Evolutionary conservation across 768 basidiomycete species (phyloP), one percentile per base, ranked within the genome.

Genomic region (Dendrothele bispora): DNA sequence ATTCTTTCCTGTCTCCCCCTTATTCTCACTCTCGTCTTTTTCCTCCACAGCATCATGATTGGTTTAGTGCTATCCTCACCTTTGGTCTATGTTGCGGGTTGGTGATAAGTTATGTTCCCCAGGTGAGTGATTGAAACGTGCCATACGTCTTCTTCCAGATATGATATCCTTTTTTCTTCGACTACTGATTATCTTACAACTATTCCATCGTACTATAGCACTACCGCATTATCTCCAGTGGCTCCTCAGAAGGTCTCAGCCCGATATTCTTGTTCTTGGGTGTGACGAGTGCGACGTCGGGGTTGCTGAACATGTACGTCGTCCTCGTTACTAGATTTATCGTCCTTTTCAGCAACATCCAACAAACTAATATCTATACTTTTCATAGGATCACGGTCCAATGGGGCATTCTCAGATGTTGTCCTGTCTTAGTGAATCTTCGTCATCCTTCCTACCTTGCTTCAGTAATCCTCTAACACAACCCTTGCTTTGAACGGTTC

Each of bases 181-280:
- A n/a, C n/a, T n/a, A n/a, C n/a, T n/a, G n/a, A n/a, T n/a, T n/a
- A n/a, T n/a, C n/a, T n/a, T n/a, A n/a, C n/a, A n/a, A n/a, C n/a
- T n/a, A n/a, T n/a, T n/a, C n/a, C n/a, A n/a, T n/a, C n/a, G n/a
- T 44, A 21, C 39, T 24, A 25, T 42, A 92, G 86, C 91, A 91
- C 57, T 68, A 82, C 44, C 79, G 92, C 6, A 97, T 97, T 55
- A 87, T 97, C 57, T 62, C 72, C 41, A 75, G 82, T 20, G 77
- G 81, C 30, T 86, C 92, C 0, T 92, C 88, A 0, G 85, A 95
- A 55, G 97, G 97, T 0, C 83, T 98, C 53, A 94, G 89, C 52
- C 92, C 95, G 15, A 86, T 88, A 79, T 98, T 90, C 60, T 70
- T 98, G 27, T 72, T 98, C 5, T 80, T 98, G 0, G 97, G 97